These are phyloP conservation scores for Paraphoma sp. DNA, from an alignment of 2,329 filamentous ascomycete species.

Conservation along the genomic window DNA sequence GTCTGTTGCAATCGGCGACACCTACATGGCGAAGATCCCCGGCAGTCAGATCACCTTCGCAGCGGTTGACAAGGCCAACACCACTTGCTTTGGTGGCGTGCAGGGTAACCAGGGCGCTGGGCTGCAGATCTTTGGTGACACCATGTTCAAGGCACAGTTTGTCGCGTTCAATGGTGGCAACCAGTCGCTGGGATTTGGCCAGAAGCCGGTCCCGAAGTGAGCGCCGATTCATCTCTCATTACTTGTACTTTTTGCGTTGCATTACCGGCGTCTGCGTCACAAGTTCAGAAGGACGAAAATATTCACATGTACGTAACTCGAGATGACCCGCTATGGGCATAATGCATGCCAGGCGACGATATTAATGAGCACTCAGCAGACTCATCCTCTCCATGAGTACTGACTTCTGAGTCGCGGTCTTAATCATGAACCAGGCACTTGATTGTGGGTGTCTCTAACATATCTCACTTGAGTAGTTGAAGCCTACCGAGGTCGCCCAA, in stretches of 20 bases:
- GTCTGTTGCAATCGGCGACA: constrained; percentile 63
- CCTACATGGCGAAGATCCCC: constrained; percentile 63
- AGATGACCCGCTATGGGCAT: not conserved
- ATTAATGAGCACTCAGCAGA: no score
- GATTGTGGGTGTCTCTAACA: not conserved
- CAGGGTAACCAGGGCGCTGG: constrained; percentile 62
- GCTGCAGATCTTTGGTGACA: constrained; percentile 69
- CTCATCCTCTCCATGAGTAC: no score
- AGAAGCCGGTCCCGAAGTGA: constrained; percentile 26
- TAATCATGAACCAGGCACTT: not conserved
- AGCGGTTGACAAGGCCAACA: constrained; percentile 47
- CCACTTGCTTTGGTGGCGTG: constrained; percentile 71
- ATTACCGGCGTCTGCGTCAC: not conserved
- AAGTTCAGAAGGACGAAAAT: not conserved
- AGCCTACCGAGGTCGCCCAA: not conserved
- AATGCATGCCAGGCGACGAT: not conserved
- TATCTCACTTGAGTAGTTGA: not conserved
- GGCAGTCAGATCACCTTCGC: constrained; percentile 54
- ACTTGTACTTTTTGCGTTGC: constrained; percentile 10
- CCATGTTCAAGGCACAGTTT: constrained; percentile 66
- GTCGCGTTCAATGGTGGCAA: constrained; percentile 65
- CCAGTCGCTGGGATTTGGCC: constrained; percentile 60
- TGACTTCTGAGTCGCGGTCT: no score
- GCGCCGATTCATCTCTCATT: constrained; percentile 7
- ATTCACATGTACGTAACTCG: not conserved